Conservation (phyloP, 257 asterid genomes). For the Nicotiana benthamiana region DNA sequence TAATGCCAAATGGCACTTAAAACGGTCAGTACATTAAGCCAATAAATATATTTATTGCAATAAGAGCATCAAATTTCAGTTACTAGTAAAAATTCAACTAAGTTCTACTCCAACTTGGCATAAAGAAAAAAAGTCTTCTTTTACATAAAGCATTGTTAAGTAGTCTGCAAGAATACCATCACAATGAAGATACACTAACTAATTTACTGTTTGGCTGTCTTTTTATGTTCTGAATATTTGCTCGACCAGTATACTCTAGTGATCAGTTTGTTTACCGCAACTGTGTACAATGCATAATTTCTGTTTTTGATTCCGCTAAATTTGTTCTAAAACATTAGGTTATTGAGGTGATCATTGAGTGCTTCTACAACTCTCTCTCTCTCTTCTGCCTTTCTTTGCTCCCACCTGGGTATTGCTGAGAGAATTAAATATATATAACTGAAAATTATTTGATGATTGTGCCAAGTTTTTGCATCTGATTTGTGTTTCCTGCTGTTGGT, state of each 20-base stretch:
- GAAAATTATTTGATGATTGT: not conserved
- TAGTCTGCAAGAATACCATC: not conserved
- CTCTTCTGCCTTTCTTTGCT: not conserved
- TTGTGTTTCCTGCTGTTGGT: not conserved
- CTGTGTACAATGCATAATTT: not conserved
- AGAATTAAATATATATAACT: not conserved
- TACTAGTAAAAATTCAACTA: not conserved
- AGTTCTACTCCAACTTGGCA: not conserved
- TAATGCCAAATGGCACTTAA: not conserved
- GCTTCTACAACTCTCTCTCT: not conserved
- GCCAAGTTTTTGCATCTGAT: not conserved
- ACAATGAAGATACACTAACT: not conserved
- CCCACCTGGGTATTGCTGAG: not conserved
- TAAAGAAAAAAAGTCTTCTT: not conserved
- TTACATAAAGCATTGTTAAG: not conserved
- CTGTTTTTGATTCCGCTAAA: not conserved
- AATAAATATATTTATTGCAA: not conserved
- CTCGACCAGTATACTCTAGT: not conserved
- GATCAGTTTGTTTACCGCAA: not conserved
- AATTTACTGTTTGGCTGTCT: not conserved
- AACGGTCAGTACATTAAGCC: not conserved
- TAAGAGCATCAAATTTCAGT: not conserved
- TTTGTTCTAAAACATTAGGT: not conserved
- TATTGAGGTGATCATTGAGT: not conserved
- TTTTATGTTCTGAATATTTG: not conserved